Percentiles rank a stretch among this genome's conserved stretches.
Conservation (phyloP, 352 stramenopile genomes). For the Globisporangium emineosum region DNA sequence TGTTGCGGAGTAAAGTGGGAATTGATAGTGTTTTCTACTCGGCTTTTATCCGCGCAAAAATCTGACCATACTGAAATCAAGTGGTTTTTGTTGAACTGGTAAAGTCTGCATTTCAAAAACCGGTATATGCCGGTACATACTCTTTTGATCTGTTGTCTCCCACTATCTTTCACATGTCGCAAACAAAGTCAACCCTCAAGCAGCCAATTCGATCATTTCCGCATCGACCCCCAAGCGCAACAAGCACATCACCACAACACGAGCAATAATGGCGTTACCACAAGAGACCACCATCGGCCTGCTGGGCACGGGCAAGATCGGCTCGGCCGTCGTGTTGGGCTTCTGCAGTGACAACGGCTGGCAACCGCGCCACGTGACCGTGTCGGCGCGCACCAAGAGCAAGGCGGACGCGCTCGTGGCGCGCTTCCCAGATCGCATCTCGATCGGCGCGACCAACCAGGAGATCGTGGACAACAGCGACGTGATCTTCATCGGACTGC, state of each 20-base stretch:
- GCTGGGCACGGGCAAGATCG: slow-evolving; percentile 85
- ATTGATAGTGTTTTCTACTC: no score
- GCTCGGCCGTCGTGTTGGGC: slow-evolving; percentile 74
- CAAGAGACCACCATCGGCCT: slow-evolving; percentile 66
- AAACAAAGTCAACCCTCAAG: no score
- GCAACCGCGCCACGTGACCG: slow-evolving; percentile 68
- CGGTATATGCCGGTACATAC: no score
- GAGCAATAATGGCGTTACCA: slow-evolving; percentile 41
- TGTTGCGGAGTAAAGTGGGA: no score
- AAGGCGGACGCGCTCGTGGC: slow-evolving; percentile 75
- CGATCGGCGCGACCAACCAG: slow-evolving; percentile 66
- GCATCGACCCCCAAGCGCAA: not conserved
- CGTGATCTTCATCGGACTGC: slow-evolving; percentile 78
- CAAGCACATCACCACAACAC: slow-evolving; percentile 1
- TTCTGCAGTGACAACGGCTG: slow-evolving; percentile 79
- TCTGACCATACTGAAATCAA: no score
- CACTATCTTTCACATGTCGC: no score
- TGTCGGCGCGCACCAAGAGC: slow-evolving; percentile 67
- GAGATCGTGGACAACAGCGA: slow-evolving; percentile 81
- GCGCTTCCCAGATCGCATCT: slow-evolving; percentile 66
- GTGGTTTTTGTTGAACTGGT: no score
- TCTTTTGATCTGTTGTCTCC: no score
- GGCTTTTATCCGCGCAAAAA: no score
- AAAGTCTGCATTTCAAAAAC: no score
- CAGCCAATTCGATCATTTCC: no score